Evolutionary conservation across 2,329 filamentous ascomycete species (phyloP).

Genomic region (Sphaceloma murrayae): DNA sequence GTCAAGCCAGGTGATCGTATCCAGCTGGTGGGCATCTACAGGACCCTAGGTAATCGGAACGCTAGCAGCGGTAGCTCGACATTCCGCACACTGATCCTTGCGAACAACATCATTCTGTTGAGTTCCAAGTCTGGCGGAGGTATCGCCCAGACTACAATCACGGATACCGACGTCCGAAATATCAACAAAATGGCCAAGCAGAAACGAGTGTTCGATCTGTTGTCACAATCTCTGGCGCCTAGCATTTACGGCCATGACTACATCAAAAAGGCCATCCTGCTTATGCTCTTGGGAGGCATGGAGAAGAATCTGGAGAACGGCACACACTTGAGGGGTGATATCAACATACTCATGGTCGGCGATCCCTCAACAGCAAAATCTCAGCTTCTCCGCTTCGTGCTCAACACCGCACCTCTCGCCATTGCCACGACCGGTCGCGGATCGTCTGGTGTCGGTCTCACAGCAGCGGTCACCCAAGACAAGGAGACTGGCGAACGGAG

Average conservation of each 20-base stretch:
- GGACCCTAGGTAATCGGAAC: constrained; percentile 90
- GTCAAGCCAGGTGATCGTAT: constrained; percentile 94
- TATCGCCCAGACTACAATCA: constrained; percentile 83
- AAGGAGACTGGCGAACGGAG: constrained; percentile 95
- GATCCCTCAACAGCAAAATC: constrained; percentile 98
- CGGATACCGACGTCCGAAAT: constrained; percentile 93
- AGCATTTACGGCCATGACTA: constrained; percentile 96
- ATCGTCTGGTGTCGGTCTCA: constrained; percentile 94
- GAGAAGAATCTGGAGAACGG: constrained; percentile 99
- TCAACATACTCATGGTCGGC: constrained; percentile 98
- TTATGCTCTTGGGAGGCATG: constrained; percentile 91
- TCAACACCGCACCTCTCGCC: constrained; percentile 91
- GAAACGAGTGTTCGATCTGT: constrained; percentile 80
- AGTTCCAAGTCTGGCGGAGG: constrained; percentile 95
- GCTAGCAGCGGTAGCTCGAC: constrained; percentile 81
- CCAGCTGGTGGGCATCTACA: constrained; percentile 91
- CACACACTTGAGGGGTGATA: constrained; percentile 93
- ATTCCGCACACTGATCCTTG: constrained; percentile 87
- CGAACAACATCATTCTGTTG: constrained; percentile 88
- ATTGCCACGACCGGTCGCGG: constrained; percentile 93
- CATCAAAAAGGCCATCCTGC: constrained; percentile 92
- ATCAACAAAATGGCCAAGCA: constrained; percentile 98
- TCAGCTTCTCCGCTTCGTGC: constrained; percentile 90
- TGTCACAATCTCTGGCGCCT: constrained; percentile 88
- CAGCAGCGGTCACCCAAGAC: constrained; percentile 88